Conservation (phyloP, 2,329 filamentous ascomycete species). For the Trichoderma polysporum region DNA sequence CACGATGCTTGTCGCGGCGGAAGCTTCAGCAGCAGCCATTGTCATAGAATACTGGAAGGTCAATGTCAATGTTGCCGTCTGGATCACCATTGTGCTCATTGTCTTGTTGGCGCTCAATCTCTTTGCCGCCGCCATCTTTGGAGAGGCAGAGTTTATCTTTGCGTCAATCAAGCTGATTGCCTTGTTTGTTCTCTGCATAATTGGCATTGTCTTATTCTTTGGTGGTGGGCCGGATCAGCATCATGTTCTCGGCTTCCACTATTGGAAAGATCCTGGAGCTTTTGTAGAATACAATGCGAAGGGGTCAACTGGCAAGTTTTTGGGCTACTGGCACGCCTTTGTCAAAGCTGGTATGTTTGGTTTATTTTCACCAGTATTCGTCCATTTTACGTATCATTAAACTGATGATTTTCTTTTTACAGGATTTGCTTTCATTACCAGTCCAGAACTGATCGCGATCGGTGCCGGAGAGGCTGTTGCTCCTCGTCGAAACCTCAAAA, state of each 20-base stretch:
- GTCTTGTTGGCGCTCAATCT: slow-evolving; percentile 57
- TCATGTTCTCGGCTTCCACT: slow-evolving; percentile 45
- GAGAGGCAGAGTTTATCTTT: slow-evolving; percentile 63
- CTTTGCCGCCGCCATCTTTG: slow-evolving; percentile 56
- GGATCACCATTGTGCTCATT: slow-evolving; percentile 58
- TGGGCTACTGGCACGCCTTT: slow-evolving; percentile 59
- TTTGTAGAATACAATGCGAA: slow-evolving; percentile 48
- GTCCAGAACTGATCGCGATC: slow-evolving; percentile 62
- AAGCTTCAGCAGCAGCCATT: slow-evolving; percentile 57
- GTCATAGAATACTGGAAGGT: slow-evolving; percentile 61
- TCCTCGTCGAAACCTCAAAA: slow-evolving; percentile 65
- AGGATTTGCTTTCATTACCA: slow-evolving; percentile 62
- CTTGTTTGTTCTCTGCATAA: slow-evolving; percentile 57
- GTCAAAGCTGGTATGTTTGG: slow-evolving; percentile 35
- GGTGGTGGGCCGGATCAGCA: slow-evolving; percentile 53
- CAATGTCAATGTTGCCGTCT: slow-evolving; percentile 53
- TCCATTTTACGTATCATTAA: not conserved
- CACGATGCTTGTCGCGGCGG: slow-evolving; percentile 56
- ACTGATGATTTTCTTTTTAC: slow-evolving; percentile 26
- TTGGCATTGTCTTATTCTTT: slow-evolving; percentile 56
- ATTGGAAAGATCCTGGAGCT: slow-evolving; percentile 42
- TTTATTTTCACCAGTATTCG: not conserved
- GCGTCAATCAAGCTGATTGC: slow-evolving; percentile 60
- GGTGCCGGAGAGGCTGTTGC: slow-evolving; percentile 65
- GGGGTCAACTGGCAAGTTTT: slow-evolving; percentile 53